Evolutionary conservation across 1,139 yeast genomes (phyloP), one percentile per base, ranked within the genome.

Genomic region (Suhomyces terraborum): DNA sequence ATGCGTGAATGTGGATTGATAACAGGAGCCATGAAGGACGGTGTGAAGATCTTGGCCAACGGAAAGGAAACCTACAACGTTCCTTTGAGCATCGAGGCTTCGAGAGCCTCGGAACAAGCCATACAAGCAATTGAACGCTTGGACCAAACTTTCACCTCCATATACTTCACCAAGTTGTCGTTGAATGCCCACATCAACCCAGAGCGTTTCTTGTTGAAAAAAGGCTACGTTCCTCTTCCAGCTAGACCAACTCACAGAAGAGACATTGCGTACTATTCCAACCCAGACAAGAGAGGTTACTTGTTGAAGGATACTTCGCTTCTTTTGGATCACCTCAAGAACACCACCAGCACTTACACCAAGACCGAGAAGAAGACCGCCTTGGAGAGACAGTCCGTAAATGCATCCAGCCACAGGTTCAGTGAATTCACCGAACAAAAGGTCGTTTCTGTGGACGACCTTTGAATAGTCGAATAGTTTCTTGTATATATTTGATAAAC

Each of bases 201-300:
- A 9, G 78, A 80, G 38, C 74, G 81, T 59, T 84, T 82, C 53
- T 62, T 85, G 39, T 65, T 74, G 48, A 83, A 77, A 52, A 82
- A 79, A 56, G 96, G 94, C 16, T 80, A 89, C 50, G 66, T 91
- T 18, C 98, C 98, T 21, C 65, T 88, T 49, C 82, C 80, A 40
- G 94, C 98, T 4, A 79, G 91, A 63, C 98, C 98, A 18, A 84
- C 84, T 7, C 82, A 79, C 52, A 80, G 88, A 64, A 84, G 88
- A 67, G 89, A 85, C 56, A 82, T 93, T 46, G 80, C 79, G 47
- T 88, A 74, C 64, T 93, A 93, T 66, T 79, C 93, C 35, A 77
- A 80, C 59, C 76, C 77, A 6, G 82, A 74, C 27, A 82, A 80
- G 58, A 77, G 89, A 50, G 98, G 98, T 3, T 91, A 88, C 59